These are phyloP conservation scores for Ophiostoma perfectum DNA, from an alignment of 2,329 filamentous ascomycete species.

Conservation along the genomic window DNA sequence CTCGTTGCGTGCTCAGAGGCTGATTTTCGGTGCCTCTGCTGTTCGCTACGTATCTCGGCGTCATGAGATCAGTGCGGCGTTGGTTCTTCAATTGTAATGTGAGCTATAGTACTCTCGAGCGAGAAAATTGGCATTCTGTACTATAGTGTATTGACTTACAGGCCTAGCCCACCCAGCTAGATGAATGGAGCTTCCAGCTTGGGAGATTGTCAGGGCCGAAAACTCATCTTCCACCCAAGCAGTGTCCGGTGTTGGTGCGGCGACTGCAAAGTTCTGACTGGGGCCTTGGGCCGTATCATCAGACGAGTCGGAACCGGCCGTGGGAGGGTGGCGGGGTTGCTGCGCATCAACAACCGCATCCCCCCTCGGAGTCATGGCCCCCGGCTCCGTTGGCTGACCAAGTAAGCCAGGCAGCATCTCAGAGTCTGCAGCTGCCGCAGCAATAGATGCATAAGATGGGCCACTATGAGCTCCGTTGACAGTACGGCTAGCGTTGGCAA, in stretches of 20 bases:
- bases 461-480: not conserved
- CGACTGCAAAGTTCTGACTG: not conserved
- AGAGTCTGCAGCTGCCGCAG: not conserved
- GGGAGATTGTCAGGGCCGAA: not conserved
- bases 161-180: slow-evolving; percentile 26
- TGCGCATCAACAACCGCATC: not conserved
- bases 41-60: slow-evolving; percentile 22
- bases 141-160: slow-evolving; percentile 16
- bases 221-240: slow-evolving; percentile 21
- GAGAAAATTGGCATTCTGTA: not conserved
- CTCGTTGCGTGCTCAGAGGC: slow-evolving; percentile 2
- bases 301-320: not conserved
- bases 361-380: not conserved
- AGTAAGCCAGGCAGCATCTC: not conserved
- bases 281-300: not conserved
- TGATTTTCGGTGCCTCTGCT: slow-evolving; percentile 13
- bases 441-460: slow-evolving; percentile 11
- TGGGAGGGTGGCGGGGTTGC: not conserved
- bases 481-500: slow-evolving; percentile 13
- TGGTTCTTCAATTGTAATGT: slow-evolving; percentile 4
- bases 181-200: not conserved
- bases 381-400: not conserved
- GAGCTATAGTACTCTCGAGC: not conserved
- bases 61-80: slow-evolving; percentile 19
- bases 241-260: not conserved